These are phyloP conservation scores for Miamiensis avidus DNA, from an alignment of 169 alveolate species.

Conservation along the genomic window DNA sequence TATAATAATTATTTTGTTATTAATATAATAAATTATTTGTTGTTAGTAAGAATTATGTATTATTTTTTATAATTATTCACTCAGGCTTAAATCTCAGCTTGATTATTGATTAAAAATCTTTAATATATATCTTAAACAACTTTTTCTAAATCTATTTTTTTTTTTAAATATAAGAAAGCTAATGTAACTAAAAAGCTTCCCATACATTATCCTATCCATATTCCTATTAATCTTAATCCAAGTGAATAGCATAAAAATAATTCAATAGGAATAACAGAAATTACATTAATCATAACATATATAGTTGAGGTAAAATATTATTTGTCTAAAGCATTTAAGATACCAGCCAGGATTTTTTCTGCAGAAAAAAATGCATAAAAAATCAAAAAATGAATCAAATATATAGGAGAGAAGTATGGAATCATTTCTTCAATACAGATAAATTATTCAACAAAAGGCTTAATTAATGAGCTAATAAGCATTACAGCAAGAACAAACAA, in stretches of 20 bases:
- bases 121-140: too few relatives aligned
- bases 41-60: too few relatives aligned
- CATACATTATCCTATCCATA: background rate
- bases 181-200: background rate
- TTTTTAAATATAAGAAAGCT: too few relatives aligned
- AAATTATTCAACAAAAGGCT: too few relatives aligned
- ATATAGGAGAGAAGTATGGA: background rate
- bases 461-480: too few relatives aligned
- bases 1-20: too few relatives aligned
- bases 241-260: background rate
- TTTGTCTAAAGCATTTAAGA: background rate
- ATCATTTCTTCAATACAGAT: background rate
- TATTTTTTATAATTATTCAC: too few relatives aligned
- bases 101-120: too few relatives aligned
- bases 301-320: background rate
- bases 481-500: background rate
- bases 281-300: background rate
- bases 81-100: too few relatives aligned
- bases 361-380: background rate
- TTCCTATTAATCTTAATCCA: background rate
- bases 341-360: background rate
- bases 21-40: too few relatives aligned
- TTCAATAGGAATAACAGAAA: background rate
- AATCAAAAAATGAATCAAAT: too few relatives aligned
- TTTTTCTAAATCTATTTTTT: too few relatives aligned